phyloP scores from a whole-genome alignment of 371 early-diverging fungal species.

The Mortierella sp. region DNA sequence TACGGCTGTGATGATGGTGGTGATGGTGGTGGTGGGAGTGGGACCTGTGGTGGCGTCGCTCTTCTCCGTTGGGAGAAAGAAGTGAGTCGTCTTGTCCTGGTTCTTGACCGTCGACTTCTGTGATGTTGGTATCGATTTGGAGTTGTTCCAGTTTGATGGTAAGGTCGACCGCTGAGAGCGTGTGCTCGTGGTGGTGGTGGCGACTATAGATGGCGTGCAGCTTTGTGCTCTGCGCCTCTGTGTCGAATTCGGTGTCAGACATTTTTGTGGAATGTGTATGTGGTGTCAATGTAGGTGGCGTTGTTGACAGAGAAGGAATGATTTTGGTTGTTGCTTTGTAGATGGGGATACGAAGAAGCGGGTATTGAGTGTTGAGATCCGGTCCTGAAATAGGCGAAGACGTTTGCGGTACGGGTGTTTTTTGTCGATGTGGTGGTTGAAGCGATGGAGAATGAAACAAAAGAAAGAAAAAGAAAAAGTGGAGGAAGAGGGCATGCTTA shows the following conservation, averaged over 20 bases:
- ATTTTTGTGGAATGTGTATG: neutral
- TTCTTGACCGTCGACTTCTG: constrained; percentile 10
- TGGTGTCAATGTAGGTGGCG: neutral
- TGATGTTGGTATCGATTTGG: neutral
- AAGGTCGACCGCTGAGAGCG: constrained; percentile 21
- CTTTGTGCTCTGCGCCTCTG: neutral
- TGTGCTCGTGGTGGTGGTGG: constrained; percentile 7
- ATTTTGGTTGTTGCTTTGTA: neutral
- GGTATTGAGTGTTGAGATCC: neutral
- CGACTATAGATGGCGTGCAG: neutral
- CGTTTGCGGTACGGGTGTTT: neutral
- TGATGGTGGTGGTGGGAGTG: neutral
- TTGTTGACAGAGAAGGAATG: neutral
- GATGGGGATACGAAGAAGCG: neutral
- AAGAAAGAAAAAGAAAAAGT: neutral
- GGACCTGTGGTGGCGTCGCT: neutral
- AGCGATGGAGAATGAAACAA: neutral
- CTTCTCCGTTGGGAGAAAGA: neutral
- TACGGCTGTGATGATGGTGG: neutral
- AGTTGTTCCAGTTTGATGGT: constrained; percentile 20
- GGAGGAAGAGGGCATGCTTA: neutral
- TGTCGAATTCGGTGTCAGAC: neutral
- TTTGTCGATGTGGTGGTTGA: neutral
- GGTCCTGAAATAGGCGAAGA: neutral
- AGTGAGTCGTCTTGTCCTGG: neutral